Conservation (phyloP, 2,329 filamentous ascomycete species). For the Penicillium freii region DNA sequence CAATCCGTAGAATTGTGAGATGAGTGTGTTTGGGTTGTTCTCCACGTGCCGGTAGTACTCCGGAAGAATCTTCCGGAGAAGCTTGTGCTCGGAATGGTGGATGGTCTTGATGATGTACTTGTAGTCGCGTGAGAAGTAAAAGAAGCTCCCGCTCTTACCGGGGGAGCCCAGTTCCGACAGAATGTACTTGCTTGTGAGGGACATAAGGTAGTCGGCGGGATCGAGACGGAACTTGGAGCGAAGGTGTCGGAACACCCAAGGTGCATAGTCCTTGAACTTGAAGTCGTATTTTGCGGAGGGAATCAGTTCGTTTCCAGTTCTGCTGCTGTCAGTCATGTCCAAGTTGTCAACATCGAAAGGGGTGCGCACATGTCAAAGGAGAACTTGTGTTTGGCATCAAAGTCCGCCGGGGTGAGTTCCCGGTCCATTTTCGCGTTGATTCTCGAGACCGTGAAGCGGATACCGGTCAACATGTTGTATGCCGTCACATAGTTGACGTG, state of each 20-base stretch:
- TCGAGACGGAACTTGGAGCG: slow-evolving; percentile 85
- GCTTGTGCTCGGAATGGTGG: slow-evolving; percentile 75
- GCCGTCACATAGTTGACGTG: slow-evolving; percentile 97
- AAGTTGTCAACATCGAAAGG: background rate
- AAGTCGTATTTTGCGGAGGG: slow-evolving; percentile 99
- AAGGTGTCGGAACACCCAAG: slow-evolving; percentile 95
- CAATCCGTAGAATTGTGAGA: slow-evolving; percentile 96
- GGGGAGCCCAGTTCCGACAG: slow-evolving; percentile 94
- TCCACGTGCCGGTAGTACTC: slow-evolving; percentile 93
- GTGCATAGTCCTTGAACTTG: slow-evolving; percentile 99
- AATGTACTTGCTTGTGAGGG: slow-evolving; percentile 96
- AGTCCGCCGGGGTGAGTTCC: slow-evolving; percentile 84
- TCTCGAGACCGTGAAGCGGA: slow-evolving; percentile 91
- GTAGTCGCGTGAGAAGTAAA: slow-evolving; percentile 99
- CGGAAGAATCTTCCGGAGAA: slow-evolving; percentile 55
- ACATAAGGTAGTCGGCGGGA: slow-evolving; percentile 97
- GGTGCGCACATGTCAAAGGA: slow-evolving; percentile 89
- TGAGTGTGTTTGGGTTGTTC: slow-evolving; percentile 90
- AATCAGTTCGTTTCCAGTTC: slow-evolving; percentile 93
- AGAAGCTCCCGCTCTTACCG: slow-evolving; percentile 98
- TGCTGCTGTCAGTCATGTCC: slow-evolving; percentile 45
- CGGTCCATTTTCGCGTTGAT: slow-evolving; percentile 97
- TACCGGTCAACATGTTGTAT: slow-evolving; percentile 99
- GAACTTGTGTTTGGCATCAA: slow-evolving; percentile 92
- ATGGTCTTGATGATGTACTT: slow-evolving; percentile 99